phyloP scores from a whole-genome alignment of 73 alveolate species.

The Blepharisma stoltei region DNA sequence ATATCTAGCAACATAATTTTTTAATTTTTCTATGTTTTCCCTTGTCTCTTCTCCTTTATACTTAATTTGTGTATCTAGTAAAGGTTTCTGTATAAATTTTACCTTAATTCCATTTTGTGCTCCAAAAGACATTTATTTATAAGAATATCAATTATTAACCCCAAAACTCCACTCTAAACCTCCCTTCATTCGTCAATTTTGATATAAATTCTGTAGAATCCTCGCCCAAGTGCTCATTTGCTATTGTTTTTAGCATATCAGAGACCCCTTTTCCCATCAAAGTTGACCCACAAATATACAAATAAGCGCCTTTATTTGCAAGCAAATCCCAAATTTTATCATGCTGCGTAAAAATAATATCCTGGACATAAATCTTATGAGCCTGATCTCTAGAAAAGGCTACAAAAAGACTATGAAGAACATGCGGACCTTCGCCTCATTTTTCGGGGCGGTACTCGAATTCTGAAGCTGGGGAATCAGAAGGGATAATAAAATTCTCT shows the following conservation, averaged over 20 bases:
- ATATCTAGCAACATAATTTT: too few species aligned
- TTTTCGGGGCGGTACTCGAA: background rate
- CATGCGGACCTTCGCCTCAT: conserved; percentile 8
- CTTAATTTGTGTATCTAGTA: too few species aligned
- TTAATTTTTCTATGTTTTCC: too few species aligned
- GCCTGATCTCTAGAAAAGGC: conserved; percentile 26
- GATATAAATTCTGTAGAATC: background rate
- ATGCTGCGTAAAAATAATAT: background rate
- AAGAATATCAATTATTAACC: background rate
- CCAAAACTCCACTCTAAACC: background rate
- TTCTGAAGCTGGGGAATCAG: background rate
- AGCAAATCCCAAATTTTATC: background rate
- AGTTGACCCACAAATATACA: conserved; percentile 3
- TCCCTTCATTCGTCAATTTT: conserved; percentile 2
- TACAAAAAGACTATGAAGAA: background rate
- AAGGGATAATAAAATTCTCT: conserved; percentile 5
- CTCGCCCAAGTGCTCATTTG: conserved; percentile 19
- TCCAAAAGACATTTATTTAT: too few species aligned
- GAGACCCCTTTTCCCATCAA: conserved; percentile 2
- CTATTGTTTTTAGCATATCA: background rate
- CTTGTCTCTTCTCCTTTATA: too few species aligned
- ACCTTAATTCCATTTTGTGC: too few species aligned
- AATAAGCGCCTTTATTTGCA: background rate
- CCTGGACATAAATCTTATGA: background rate
- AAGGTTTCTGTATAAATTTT: too few species aligned